phyloP scores from a whole-genome alignment of 306 rosid species.

The barrel medic (Medicago truncatula) region MtrunA17r5.0-ANR NC_053045.1:53642501-53643000 shows the following conservation, averaged over 20 bases:
- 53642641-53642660: slow-evolving; percentile 84
- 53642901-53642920: slow-evolving; percentile 31
- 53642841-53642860: background rate
- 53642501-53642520: background rate
- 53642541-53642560: background rate
- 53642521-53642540: no score
- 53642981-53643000: background rate
- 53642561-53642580: slow-evolving; percentile 45
- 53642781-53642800: slow-evolving; percentile 24
- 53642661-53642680: slow-evolving; percentile 95
- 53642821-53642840: no score
- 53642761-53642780: slow-evolving; percentile 42
- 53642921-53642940: slow-evolving; percentile 42
- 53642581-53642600: slow-evolving; percentile 89
- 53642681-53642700: slow-evolving; percentile 99
- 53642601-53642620: slow-evolving; percentile 96
- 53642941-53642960: slow-evolving; percentile 30
- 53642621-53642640: slow-evolving; percentile 94
- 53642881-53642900: slow-evolving; percentile 27
- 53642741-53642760: slow-evolving; percentile 95
- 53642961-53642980: slow-evolving; percentile 38
- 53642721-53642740: slow-evolving; percentile 41
- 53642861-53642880: slow-evolving; percentile 25
- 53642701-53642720: slow-evolving; percentile 60
- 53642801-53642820: background rate